Evolutionary conservation across 2,329 filamentous ascomycete genomes (phyloP).

Genomic region (Thielaviopsis punctulata): DNA sequence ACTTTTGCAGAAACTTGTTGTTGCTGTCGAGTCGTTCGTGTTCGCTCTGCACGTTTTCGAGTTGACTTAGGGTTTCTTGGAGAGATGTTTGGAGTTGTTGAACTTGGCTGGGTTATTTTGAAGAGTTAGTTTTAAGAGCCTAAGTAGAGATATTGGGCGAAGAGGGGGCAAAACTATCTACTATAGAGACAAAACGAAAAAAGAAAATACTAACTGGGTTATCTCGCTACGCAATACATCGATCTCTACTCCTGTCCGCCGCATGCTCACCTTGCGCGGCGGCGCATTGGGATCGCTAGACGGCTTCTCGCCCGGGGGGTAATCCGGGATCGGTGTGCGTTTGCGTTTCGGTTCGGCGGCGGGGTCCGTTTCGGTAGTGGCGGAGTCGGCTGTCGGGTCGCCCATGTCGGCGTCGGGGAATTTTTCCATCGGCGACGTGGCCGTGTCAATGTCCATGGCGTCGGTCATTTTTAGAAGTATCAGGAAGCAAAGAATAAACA

Average conservation of each 20-base stretch:
- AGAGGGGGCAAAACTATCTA: background rate
- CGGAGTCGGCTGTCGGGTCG: no score
- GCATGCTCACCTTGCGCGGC: background rate
- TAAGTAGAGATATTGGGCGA: background rate
- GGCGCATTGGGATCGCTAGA: background rate
- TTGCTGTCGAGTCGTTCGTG: conserved; percentile 94
- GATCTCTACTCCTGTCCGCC: background rate
- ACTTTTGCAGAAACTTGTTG: conserved; percentile 95
- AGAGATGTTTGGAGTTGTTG: conserved; percentile 78
- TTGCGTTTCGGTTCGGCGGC: no score
- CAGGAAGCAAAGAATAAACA: no score
- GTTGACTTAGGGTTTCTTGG: conserved; percentile 75
- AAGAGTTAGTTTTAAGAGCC: no score
- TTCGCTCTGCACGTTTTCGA: conserved; percentile 84
- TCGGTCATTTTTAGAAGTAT: no score
- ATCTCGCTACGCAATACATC: background rate
- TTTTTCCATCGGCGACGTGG: no score
- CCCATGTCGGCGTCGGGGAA: no score
- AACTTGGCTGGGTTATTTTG: conserved; percentile 51
- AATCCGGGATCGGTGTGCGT: background rate
- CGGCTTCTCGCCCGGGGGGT: background rate
- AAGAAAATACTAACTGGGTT: background rate
- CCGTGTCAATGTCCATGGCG: no score
- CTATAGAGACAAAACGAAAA: no score
- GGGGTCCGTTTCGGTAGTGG: no score